Base-by-base conservation (phyloP, 495 filamentous ascomycete genomes). In the Penicillium steckii region DNA sequence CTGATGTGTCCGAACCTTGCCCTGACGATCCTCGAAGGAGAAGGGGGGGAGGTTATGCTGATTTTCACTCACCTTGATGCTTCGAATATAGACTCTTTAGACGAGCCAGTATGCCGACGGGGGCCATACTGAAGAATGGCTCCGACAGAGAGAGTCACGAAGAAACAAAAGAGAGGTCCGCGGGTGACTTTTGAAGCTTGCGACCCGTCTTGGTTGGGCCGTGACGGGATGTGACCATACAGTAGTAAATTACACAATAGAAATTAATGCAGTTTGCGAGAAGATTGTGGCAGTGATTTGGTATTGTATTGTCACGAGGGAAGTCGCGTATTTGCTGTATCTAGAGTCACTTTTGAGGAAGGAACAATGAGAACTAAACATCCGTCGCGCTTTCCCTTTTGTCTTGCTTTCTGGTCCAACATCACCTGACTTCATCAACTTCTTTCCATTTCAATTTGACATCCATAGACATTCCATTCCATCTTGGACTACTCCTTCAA, bases 41-140 rank as follows among this genome's bases (percentile, higher is more conserved):
- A 32, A 43, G 22, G 29, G n/a, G 7, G 46, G 24, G 7, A 40
- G 18, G 18, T 23, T 41, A 4, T 3, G 19, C 18, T 4, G 7
- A 24, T 29, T 9, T n/a, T 8, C 24, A 60, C 64, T 44, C 58
- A 75, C 73, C 61, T n/a, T 63, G 44, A 33, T 64, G 52, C 53
- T 69, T 73, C 9, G 61, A 48, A 58, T 77, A 77, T 3, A 75
- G 51, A 38, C 53, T 65, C 49, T 65, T 70, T 22, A 77, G 59
- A 45, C 66, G 68, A 51, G 62, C 60, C 55, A 75, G 23, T 35
- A 76, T 43, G 24, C 61, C 56, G 33, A 70, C 62, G 1, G 73
- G 73, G 18, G 73, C 71, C 71, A 76, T 75, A 29, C 38, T 48
- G 25, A 17, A 23, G 43, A 26, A 13, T 17, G 17, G 5, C 44